Evolutionary conservation across 305 asterid genomes (phyloP).

Genomic region (Fraxinus nigra): DNA sequence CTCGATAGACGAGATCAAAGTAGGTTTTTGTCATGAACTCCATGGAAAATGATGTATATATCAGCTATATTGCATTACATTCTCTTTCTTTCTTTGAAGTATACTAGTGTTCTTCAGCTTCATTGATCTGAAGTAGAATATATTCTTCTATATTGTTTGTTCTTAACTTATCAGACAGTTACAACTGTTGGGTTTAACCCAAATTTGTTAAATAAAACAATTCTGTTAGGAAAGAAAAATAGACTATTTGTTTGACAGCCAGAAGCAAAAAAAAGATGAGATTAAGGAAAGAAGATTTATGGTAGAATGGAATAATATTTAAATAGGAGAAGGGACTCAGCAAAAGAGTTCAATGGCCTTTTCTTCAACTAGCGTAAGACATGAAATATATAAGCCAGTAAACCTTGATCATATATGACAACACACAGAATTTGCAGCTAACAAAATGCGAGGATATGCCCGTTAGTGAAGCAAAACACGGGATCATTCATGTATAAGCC

Average conservation of each 20-base stretch:
- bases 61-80: background rate
- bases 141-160: background rate
- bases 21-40: background rate
- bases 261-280: background rate
- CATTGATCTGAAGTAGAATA: background rate
- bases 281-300: background rate
- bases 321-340: background rate
- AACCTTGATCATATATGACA: constrained; percentile 30
- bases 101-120: constrained; percentile 10
- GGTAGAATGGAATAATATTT: background rate
- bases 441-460: constrained; percentile 7
- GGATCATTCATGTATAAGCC: background rate
- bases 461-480: background rate
- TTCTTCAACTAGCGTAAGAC: constrained; percentile 30
- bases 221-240: background rate
- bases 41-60: background rate
- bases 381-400: constrained; percentile 23
- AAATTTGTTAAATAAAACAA: background rate
- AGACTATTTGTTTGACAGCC: background rate
- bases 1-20: background rate
- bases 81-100: constrained; percentile 13
- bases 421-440: constrained; percentile 22
- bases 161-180: background rate
- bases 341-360: background rate
- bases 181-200: background rate